Evolutionary conservation across 139 green algal genomes (phyloP), one percentile per base, ranked within the genome.

Genomic region (Chlamydomonas sphaeroides): DNA sequence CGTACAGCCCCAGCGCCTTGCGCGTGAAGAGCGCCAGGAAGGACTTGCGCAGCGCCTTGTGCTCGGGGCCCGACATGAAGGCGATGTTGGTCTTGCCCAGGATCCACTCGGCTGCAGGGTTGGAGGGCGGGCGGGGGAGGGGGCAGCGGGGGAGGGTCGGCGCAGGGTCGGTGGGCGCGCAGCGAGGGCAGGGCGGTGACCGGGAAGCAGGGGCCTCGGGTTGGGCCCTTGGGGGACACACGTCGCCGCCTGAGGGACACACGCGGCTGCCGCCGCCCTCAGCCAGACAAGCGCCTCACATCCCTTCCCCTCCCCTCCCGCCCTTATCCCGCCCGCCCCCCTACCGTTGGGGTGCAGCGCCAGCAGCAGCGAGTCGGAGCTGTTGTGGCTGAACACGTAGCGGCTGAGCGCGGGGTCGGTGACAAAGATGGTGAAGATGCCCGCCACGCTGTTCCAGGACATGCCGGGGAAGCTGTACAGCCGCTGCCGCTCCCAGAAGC

Each of bases 21-120:
- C 92, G 92, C 1, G 94, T 96, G 93, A 97, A 97, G 4, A 97
- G 91, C 25, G 93, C 91, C 45, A 96, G 70, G 88, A 98, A 97
- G 14, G 89, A 95, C 88, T 94, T 95, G 78, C 94, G 88, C 65
- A 96, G 90, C 41, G 69, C 82, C 89, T 97, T 97, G 89, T 97
- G 94, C 15, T 90, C 62, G 5, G 92, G 87, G 61, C 94, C 94
- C 79, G 95, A 89, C 84, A 93, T 89, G 87, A 97, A 97, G 38
- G 94, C 94, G 72, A 97, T 93, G 88, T 97, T 97, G 66, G 90
- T 89, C 28, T 86, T 72, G 21, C 94, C 94, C 78, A 97, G 81
- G 59, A 97, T 82, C 61, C 62, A 82, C 75, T 82, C 75, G 62
- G 75, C 75, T 82, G 75, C 26, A n/a, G n/a, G n/a, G n/a, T n/a